Percentiles rank a stretch among this genome's conserved stretches.
Evolutionary conservation across 2,329 filamentous ascomycete species (phyloP).

Genomic region (Xylaria sp.): DNA sequence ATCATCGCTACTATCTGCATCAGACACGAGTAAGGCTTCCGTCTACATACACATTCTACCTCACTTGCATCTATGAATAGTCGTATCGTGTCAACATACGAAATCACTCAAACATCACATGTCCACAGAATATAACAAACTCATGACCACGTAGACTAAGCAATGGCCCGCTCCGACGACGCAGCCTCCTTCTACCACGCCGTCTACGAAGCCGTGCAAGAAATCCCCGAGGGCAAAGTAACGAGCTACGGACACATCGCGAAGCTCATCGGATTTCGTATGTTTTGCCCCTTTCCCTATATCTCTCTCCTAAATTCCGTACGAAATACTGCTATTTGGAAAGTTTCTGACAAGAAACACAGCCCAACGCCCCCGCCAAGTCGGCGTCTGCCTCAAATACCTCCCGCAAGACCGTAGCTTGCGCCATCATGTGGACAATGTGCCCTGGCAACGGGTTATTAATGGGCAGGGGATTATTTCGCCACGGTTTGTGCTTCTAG

Average conservation of each 20-base stretch:
- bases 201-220: conserved; percentile 78
- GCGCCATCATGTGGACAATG: conserved; percentile 67
- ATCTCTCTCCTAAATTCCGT: no score
- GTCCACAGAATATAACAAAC: background rate
- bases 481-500: conserved; percentile 53
- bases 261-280: conserved; percentile 51
- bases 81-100: background rate
- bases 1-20: no score
- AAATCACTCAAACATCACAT: background rate
- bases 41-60: no score
- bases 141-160: no score
- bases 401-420: conserved; percentile 51
- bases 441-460: conserved; percentile 93
- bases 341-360: background rate
- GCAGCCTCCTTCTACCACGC: conserved; percentile 67
- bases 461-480: conserved; percentile 84
- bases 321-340: background rate
- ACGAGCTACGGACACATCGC: conserved; percentile 85
- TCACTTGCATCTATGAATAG: no score
- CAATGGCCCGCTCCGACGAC: conserved; percentile 68
- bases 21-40: no score
- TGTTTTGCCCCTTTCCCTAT: background rate
- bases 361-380: conserved; percentile 74
- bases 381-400: conserved; percentile 85
- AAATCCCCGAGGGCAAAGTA: conserved; percentile 77